Evolutionary conservation across 805 yeast genomes (phyloP), one percentile per base, ranked within the genome.

Genomic region (Torulaspora maleeae): DNA sequence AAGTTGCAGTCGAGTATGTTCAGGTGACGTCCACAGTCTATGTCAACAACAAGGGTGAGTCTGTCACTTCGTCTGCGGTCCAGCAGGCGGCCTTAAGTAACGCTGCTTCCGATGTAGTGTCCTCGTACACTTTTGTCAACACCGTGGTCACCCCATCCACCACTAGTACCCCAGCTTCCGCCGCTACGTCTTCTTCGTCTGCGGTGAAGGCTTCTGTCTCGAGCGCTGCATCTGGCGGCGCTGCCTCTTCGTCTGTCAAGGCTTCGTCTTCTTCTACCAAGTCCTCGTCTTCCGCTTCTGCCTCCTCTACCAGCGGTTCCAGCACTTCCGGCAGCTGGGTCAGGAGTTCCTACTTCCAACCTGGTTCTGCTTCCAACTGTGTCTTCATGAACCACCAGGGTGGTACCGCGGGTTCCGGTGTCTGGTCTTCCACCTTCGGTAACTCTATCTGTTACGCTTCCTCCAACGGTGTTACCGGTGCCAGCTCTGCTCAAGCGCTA

Each of bases 351-450:
- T 85, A 83, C 76, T 91, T 77, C 76, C 69, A 75, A 16, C 80
- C 90, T 50, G 90, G 90, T 52, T 70, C 82, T 35, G 69, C 89
- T 42, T 71, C 76, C 59, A 89, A 89, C 68, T 71, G 80, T 54
- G 81, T 80, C 33, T 90, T 93, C 79, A 72, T 90, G 72, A 91
- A 91, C 82, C 78, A 85, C 69, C 71, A 73, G 61, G 99, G 99
- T 69, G 95, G 95, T 55, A 72, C 82, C 35, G 66, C 73, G 22
- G 89, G 87, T 43, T 87, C 96, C 11, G 99, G 99, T 72, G 78
- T 77, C 29, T 91, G 91, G 86, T 85, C 90, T 28, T 59, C 80
- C 27, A 73, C 83, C 63, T 89, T 86, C 70, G 99, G 99, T 71
- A 85, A 85, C 80, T 90, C 98, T 27, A 74, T 93, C 49, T 87